These are phyloP conservation scores for Phytophthora cajani DNA, from an alignment of 352 stramenopile species.

Conservation along the genomic window DNA sequence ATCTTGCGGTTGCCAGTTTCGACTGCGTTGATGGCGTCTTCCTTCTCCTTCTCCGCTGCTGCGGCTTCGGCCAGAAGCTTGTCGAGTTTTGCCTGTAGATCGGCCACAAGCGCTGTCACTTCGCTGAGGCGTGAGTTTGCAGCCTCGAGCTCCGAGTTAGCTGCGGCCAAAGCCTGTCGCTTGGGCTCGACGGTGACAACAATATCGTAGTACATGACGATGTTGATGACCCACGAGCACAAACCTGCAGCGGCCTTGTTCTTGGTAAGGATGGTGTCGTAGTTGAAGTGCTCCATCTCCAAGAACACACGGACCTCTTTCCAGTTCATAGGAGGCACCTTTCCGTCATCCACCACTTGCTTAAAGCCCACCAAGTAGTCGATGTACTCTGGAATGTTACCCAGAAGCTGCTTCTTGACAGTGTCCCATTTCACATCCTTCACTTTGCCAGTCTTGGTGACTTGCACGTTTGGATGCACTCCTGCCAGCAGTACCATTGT, in stretches of 20 bases:
- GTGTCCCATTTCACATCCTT: slow-evolving; percentile 97
- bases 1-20: slow-evolving; percentile 95
- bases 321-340: slow-evolving; percentile 93
- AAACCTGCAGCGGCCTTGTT: slow-evolving; percentile 95
- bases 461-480: slow-evolving; percentile 93
- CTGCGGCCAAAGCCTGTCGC: slow-evolving; percentile 89
- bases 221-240: slow-evolving; percentile 96
- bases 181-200: slow-evolving; percentile 96
- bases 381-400: slow-evolving; percentile 97
- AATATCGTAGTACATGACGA: slow-evolving; percentile 98
- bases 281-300: slow-evolving; percentile 95
- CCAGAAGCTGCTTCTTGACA: slow-evolving; percentile 94
- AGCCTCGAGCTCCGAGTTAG: slow-evolving; percentile 91
- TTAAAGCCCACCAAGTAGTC: slow-evolving; percentile 95
- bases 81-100: slow-evolving; percentile 93
- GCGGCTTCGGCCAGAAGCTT: slow-evolving; percentile 91
- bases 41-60: slow-evolving; percentile 92
- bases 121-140: slow-evolving; percentile 91
- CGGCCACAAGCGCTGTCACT: slow-evolving; percentile 91
- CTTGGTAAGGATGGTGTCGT: slow-evolving; percentile 94
- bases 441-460: slow-evolving; percentile 95
- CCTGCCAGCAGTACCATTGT: slow-evolving; percentile 95
- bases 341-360: slow-evolving; percentile 93
- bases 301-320: slow-evolving; percentile 95
- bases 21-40: slow-evolving; percentile 93